Evolutionary conservation across 306 rosid species (phyloP), one percentile per base, ranked within the genome.

Genomic region (Begonia masoniana): DNA sequence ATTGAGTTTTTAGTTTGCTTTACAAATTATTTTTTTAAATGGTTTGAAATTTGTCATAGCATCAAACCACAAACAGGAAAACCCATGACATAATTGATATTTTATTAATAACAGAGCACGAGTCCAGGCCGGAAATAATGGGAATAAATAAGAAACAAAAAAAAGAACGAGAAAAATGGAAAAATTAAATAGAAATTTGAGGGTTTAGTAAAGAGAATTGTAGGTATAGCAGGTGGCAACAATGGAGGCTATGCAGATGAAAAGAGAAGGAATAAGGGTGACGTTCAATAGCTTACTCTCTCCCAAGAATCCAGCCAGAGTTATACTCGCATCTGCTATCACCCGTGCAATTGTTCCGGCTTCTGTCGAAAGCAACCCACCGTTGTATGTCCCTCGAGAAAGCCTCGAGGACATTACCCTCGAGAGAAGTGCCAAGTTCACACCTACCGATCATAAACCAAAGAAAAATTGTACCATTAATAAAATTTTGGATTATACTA

Each of bases 321-420:
- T 85, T 70, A 82, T 82, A 12, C 82, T 82, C 55, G 75, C 91
- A 55, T 85, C 95, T 50, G 91, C 95, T 60, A 85, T 43, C 31
- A 85, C 95, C 55, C 95, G 75, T 17, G 95, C 95, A 55, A 85
- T 63, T 8, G 95, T 85, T 54, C 95, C 95, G 0, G 95, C 95
- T 68, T 85, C 87, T 0, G 95, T 85, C 13, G 91, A 79, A 48
- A 85, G 75, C 66, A 85, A 59, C 42, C 91, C 95, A 1, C 95
- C 91, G 39, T 85, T 85, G 55, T 50, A 82, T 17, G 95, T 85
- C 54, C 95, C 91, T 1, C 74, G 72, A 15, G 95, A 74, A 68
- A 85, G 91, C 79, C 91, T 70, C 1, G 95, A 81, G 3, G 95
- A 82, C 91, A 85, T 85, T 61, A 74, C 69, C 41, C 76, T 75